phyloP scores from a whole-genome alignment of 495 filamentous ascomycete species.

The Podospora pseudopauciseta region DNA sequence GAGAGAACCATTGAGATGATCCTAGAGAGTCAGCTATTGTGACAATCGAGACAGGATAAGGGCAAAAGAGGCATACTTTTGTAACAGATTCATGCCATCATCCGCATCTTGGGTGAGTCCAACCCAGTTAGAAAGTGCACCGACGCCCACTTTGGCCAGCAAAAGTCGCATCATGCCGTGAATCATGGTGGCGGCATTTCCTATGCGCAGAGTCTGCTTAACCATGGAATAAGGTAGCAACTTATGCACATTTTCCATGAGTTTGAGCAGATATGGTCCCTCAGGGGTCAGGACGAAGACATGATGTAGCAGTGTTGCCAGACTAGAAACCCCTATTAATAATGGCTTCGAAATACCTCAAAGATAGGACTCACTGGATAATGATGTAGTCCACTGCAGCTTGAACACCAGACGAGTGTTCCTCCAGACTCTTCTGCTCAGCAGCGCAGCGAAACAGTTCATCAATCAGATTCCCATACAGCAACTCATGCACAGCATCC shows the following conservation, averaged over 20 bases:
- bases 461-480: constrained; percentile 57
- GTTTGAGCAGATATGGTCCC: constrained; percentile 57
- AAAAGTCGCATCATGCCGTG: constrained; percentile 60
- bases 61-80: constrained; percentile 41
- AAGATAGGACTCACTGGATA: constrained; percentile 44
- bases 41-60: too few relatives aligned
- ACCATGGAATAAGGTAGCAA: constrained; percentile 59
- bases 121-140: constrained; percentile 62
- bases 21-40: constrained; percentile 28
- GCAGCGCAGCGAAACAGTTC: constrained; percentile 53
- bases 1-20: constrained; percentile 60
- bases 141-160: constrained; percentile 60
- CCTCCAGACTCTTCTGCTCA: constrained; percentile 51
- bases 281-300: constrained; percentile 59
- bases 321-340: constrained; percentile 32
- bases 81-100: constrained; percentile 67
- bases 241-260: constrained; percentile 55
- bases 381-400: constrained; percentile 56
- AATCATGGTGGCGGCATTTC: constrained; percentile 68
- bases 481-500: constrained; percentile 52
- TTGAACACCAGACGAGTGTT: constrained; percentile 53
- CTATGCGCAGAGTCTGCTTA: constrained; percentile 59
- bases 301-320: constrained; percentile 62
- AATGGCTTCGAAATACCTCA: background rate
- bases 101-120: constrained; percentile 55